A percentile compares a stretch with the other conserved stretches of the same genome.
Conservation (phyloP, 768 basidiomycete species). For the Mrakia frigida region DNA sequence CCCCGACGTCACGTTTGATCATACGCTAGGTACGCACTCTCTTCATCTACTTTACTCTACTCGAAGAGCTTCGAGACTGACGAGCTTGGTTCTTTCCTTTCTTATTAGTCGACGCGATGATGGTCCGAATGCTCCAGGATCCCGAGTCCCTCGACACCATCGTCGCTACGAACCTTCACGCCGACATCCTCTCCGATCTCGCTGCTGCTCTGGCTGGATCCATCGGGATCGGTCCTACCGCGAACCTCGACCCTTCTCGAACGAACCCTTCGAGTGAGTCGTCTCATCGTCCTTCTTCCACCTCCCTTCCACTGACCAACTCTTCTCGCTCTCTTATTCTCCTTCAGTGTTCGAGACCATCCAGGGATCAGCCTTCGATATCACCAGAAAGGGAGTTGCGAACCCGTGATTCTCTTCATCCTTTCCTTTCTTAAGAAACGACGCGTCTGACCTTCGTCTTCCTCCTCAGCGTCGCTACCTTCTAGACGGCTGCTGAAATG, state of each 20-base stretch:
- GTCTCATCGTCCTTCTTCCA: neutral
- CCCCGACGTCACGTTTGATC: slow-evolving; percentile 51
- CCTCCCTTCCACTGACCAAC: neutral
- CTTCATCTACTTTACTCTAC: too few relatives aligned
- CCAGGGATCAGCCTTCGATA: slow-evolving; percentile 58
- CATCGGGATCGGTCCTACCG: slow-evolving; percentile 57
- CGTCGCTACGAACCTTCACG: slow-evolving; percentile 55
- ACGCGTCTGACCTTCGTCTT: neutral
- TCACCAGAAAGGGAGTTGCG: slow-evolving; percentile 54
- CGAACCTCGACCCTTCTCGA: slow-evolving; percentile 51
- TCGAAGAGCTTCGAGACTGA: neutral
- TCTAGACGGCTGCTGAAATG: slow-evolving; percentile 57
- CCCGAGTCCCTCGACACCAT: slow-evolving; percentile 56
- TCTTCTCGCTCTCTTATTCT: neutral
- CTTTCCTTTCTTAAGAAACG: too few relatives aligned
- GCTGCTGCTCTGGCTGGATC: slow-evolving; percentile 50
- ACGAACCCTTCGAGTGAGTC: slow-evolving; percentile 42
- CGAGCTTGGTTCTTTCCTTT: neutral
- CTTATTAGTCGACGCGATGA: slow-evolving; percentile 51
- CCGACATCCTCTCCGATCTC: slow-evolving; percentile 44
- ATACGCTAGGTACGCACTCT: neutral
- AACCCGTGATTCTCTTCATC: slow-evolving; percentile 44
- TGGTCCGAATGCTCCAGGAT: slow-evolving; percentile 49
- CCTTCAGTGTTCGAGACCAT: slow-evolving; percentile 52
- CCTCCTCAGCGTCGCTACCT: slow-evolving; percentile 47